Base-by-base conservation (phyloP, 768 basidiomycete genomes). In the Amanita pallidorosea region DNA sequence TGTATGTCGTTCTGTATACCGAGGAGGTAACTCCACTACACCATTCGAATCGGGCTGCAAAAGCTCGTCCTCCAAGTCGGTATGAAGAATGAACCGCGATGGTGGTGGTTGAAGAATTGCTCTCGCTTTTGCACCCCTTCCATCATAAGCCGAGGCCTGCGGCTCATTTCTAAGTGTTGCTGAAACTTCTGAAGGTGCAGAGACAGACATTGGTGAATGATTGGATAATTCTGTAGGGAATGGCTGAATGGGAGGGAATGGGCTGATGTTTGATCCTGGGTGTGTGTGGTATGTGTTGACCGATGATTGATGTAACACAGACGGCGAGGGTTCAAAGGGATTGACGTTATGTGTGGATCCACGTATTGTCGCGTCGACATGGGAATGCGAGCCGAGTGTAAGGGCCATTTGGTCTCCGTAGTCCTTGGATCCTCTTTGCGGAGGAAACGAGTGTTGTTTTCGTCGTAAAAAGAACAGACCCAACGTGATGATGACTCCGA, bases 21-120 rank as follows among this genome's bases (percentile, higher is more conserved):
- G 79, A 13, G 85, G 85, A 23, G 86, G 86, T n/a, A 87, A 71
- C 64, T 88, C 86, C 5, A 87, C 72, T 18, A 85, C 65, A 5
- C 72, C 83, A 15, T 74, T 65, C 22, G 68, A 72, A 47, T 69
- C 68, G 18, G 65, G 63, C 36, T 63, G 66, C 6, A 76, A 68
- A 8, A 67, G 35, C 11, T 59, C 65, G 57, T 87, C 85, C 48
- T 84, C 83, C 7, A 73, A 74, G 60, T 87, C 87, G 3, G 79
- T 81, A 55, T 88, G 85, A 5, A 86, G 55, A 51, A 87, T 70
- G 60, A 78, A 83, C 43, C 81, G 75, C 18, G 81, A 66, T 4
- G 73, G 65, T 41, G 63, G 69, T 56, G 76, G 29, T 13, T 23
- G 70, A 12, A 55, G 49, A 5, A 70, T 56, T 25, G 63, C 51